A percentile compares a stretch with the other conserved stretches of the same genome.
Evolutionary conservation across 306 rosid species (phyloP).

Genomic region (Spatholobus suberectus): DNA sequence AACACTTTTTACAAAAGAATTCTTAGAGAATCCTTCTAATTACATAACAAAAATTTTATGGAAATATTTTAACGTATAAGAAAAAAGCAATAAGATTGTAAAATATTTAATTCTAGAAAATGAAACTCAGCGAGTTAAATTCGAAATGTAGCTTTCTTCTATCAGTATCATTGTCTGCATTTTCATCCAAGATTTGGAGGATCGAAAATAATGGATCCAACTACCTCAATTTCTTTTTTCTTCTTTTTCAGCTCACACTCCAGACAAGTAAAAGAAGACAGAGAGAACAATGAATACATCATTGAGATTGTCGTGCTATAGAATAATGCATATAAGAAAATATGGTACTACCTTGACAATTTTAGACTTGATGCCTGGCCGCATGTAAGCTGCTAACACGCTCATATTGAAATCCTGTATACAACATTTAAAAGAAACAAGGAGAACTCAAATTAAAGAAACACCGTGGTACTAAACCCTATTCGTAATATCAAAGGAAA

Average conservation of each 20-base stretch:
- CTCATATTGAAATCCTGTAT: constrained; percentile 86
- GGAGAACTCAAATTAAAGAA: constrained; percentile 29
- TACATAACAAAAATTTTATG: background rate
- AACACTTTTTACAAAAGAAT: background rate
- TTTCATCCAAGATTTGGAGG: constrained; percentile 16
- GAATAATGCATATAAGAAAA: constrained; percentile 36
- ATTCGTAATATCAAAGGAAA: constrained; percentile 18
- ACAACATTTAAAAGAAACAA: constrained; percentile 33
- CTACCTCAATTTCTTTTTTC: background rate
- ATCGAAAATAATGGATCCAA: constrained; percentile 4
- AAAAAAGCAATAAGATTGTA: background rate
- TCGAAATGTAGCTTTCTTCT: background rate
- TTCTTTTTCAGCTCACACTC: constrained; percentile 7
- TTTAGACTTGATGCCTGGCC: constrained; percentile 79
- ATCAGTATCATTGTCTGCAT: background rate
- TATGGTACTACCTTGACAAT: constrained; percentile 68
- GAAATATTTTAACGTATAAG: background rate
- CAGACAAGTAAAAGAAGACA: background rate
- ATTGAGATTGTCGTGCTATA: constrained; percentile 9
- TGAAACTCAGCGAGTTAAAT: constrained; percentile 15
- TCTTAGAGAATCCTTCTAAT: background rate
- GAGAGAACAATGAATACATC: background rate
- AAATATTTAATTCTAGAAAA: constrained; percentile 24
- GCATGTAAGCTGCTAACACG: constrained; percentile 78
- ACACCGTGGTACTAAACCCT: constrained; percentile 1